Conservation (phyloP, 2,329 filamentous ascomycete genomes). For the Ceratocystis cacaofunesta region DNA sequence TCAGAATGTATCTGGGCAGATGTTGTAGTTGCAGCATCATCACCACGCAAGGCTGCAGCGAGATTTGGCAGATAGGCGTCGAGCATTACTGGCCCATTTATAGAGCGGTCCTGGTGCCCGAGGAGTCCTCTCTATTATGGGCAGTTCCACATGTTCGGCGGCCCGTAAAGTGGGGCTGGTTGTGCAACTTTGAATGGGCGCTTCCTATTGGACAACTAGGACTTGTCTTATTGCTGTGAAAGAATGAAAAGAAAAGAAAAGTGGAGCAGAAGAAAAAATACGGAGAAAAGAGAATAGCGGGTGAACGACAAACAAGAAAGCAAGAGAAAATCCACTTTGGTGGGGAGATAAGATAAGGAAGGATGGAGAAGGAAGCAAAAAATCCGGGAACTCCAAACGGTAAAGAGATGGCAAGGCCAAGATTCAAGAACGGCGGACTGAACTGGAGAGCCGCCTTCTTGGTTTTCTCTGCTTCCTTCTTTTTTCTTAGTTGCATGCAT, state of each 20-base stretch:
- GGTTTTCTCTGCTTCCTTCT: neutral
- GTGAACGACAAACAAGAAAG: neutral
- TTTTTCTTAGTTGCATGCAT: neutral
- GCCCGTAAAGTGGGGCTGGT: neutral
- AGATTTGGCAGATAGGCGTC: too few relatives aligned
- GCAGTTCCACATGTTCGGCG: neutral
- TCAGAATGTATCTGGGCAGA: too few relatives aligned
- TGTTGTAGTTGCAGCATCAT: too few relatives aligned
- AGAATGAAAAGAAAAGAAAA: neutral
- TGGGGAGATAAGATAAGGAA: constrained; percentile 5
- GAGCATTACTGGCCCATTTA: neutral
- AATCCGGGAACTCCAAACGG: neutral
- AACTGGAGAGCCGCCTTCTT: neutral
- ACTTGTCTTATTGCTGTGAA: neutral
- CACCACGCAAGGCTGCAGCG: too few relatives aligned
- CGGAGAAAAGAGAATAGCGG: neutral
- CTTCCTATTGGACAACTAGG: neutral
- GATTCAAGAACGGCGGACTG: neutral
- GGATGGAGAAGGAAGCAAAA: constrained; percentile 5
- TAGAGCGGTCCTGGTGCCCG: neutral
- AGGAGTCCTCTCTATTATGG: neutral
- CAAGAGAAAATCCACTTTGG: neutral
- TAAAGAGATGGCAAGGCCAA: neutral
- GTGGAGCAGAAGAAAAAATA: neutral
- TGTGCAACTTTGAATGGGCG: neutral